These are phyloP conservation scores for Penicillium sclerotiorum DNA, from an alignment of 2,329 filamentous ascomycete species.

Conservation along the genomic window DNA sequence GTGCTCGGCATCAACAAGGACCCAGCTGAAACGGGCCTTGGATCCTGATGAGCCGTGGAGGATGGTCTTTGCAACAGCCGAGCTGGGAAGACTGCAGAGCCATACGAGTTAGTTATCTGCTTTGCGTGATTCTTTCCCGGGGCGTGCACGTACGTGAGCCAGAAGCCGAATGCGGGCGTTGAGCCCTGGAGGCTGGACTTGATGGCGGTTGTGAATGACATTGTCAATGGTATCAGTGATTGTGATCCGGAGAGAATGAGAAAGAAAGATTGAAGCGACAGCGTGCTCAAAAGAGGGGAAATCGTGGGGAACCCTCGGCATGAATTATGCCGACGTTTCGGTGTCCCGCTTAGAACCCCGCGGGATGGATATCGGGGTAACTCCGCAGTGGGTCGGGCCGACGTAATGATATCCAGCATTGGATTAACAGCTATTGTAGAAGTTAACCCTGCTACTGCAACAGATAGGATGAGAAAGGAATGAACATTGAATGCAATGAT, in stretches of 20 bases:
- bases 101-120: background rate
- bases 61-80: conserved; percentile 36
- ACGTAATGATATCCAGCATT: too few species aligned
- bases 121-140: too few species aligned
- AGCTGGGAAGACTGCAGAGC: conserved; percentile 30
- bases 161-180: conserved; percentile 33
- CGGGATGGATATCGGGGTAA: too few species aligned
- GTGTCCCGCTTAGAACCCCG: too few species aligned
- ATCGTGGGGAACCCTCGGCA: background rate
- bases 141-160: conserved; percentile 38
- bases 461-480: too few species aligned
- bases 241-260: background rate
- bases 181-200: conserved; percentile 15
- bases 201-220: conserved; percentile 21
- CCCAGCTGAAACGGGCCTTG: conserved; percentile 36
- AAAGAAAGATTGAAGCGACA: background rate
- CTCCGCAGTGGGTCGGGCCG: too few species aligned
- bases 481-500: too few species aligned
- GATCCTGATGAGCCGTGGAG: conserved; percentile 30
- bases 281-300: background rate
- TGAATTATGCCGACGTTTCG: conserved; percentile 1
- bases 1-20: conserved; percentile 45
- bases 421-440: too few species aligned
- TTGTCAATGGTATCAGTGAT: background rate
- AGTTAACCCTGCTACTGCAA: too few species aligned